Conservation (phyloP, 108 stramenopile species). For the Chaetoceros tenuissimus region DNA sequence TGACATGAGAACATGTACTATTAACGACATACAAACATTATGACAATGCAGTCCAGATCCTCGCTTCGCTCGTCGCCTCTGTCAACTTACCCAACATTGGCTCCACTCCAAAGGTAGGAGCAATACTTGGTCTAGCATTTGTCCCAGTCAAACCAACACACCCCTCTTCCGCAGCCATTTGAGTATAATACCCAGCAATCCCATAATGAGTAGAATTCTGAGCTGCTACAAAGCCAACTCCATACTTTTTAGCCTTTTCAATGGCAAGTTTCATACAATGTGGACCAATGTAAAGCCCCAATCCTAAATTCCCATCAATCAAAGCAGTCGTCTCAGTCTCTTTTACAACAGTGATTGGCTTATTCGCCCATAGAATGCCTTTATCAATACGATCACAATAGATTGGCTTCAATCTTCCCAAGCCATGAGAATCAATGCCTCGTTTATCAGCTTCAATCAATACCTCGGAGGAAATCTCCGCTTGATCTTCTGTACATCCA, state of each 20-base stretch:
- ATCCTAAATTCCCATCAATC: constrained; percentile 50
- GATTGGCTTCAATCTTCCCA: constrained; percentile 55
- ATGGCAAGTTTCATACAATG: constrained; percentile 65
- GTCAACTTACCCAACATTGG: constrained; percentile 41
- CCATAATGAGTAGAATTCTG: constrained; percentile 60
- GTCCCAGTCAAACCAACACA: constrained; percentile 55
- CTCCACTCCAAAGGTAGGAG: constrained; percentile 58
- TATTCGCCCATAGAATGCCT: constrained; percentile 40
- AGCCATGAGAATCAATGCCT: constrained; percentile 60
- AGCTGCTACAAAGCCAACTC: constrained; percentile 50
- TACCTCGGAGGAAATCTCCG: constrained; percentile 47
- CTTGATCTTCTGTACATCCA: constrained; percentile 32
- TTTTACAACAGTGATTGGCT: constrained; percentile 35
- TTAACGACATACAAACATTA: constrained; percentile 6
- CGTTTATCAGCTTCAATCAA: constrained; percentile 58
- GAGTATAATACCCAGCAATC: constrained; percentile 61
- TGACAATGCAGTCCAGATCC: no score
- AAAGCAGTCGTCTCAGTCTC: constrained; percentile 41
- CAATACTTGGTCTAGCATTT: constrained; percentile 56
- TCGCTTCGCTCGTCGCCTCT: constrained; percentile 1
- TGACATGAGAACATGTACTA: background rate
- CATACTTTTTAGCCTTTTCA: constrained; percentile 52
- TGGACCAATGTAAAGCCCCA: constrained; percentile 60
- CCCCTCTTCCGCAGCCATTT: constrained; percentile 53
- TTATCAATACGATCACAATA: constrained; percentile 62